phyloP scores from a whole-genome alignment of 75 land plant species.

The Sequoiadendron giganteum region DNA sequence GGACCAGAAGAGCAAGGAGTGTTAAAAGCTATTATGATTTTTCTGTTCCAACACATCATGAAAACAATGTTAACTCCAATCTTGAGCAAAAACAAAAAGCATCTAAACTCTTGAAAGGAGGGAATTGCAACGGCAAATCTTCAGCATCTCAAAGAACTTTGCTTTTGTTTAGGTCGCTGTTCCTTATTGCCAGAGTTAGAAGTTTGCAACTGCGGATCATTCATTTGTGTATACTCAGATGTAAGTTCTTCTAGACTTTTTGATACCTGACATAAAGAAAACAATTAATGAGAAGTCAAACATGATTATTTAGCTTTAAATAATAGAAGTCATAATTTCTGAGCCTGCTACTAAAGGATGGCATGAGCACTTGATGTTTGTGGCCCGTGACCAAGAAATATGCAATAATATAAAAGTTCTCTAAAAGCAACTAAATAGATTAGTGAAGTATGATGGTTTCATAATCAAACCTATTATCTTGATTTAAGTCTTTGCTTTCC shows the following conservation, averaged over 20 bases:
- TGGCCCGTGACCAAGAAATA: neutral
- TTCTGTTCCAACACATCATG: neutral
- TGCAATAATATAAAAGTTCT: neutral
- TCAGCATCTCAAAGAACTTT: neutral
- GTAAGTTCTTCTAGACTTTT: slow-evolving; percentile 9
- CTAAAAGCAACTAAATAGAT: neutral
- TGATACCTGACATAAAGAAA: neutral
- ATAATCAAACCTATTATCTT: neutral
- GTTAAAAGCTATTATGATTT: neutral
- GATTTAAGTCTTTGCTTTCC: neutral
- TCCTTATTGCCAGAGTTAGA: neutral
- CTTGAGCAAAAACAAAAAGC: neutral
- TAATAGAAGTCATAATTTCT: neutral
- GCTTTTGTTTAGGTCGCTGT: neutral
- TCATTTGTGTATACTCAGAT: neutral
- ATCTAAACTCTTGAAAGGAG: neutral
- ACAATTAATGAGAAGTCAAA: neutral
- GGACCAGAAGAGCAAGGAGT: neutral
- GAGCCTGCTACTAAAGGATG: neutral
- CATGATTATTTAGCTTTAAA: neutral
- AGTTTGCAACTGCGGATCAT: slow-evolving; percentile 3
- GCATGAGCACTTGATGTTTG: slow-evolving; percentile 1
- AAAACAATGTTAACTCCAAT: neutral
- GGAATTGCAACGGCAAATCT: neutral
- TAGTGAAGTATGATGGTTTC: neutral